Conservation (phyloP, 345 rosid species). For the Linum usitatissimum region DNA sequence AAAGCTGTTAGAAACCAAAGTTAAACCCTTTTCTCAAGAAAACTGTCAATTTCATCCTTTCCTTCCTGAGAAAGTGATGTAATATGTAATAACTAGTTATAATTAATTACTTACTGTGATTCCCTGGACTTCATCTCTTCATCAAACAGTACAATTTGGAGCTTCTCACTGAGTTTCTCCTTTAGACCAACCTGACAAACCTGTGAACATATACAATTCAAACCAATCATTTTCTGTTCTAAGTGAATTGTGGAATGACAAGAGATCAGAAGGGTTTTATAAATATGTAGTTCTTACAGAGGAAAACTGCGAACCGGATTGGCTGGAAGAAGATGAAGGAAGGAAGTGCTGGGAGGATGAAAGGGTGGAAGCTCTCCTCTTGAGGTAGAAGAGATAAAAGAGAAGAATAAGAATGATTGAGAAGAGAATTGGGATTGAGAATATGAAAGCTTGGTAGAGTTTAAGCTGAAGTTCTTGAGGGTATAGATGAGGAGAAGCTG, state of each 20-base stretch:
- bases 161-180: slow-evolving; percentile 49
- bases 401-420: slow-evolving; percentile 76
- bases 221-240: too few relatives aligned
- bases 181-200: slow-evolving; percentile 47
- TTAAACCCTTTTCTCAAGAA: too few relatives aligned
- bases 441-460: slow-evolving; percentile 92
- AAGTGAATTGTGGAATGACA: too few relatives aligned
- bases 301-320: slow-evolving; percentile 27
- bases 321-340: slow-evolving; percentile 35
- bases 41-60: too few relatives aligned
- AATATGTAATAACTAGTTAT: background rate
- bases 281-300: slow-evolving; percentile 29
- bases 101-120: slow-evolving; percentile 59
- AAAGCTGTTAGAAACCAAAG: too few relatives aligned
- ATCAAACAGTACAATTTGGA: slow-evolving; percentile 57
- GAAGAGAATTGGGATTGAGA: slow-evolving; percentile 88
- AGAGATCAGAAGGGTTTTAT: too few relatives aligned
- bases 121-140: slow-evolving; percentile 64
- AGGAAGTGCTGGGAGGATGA: slow-evolving; percentile 34
- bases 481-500: slow-evolving; percentile 56
- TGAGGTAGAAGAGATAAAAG: slow-evolving; percentile 88
- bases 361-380: slow-evolving; percentile 64
- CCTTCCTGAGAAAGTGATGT: background rate
- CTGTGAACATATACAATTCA: slow-evolving; percentile 18
- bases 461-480: slow-evolving; percentile 82